These are phyloP conservation scores for Sporothrix globosa DNA, from an alignment of 2,329 filamentous ascomycete species.

Conservation along the genomic window DNA sequence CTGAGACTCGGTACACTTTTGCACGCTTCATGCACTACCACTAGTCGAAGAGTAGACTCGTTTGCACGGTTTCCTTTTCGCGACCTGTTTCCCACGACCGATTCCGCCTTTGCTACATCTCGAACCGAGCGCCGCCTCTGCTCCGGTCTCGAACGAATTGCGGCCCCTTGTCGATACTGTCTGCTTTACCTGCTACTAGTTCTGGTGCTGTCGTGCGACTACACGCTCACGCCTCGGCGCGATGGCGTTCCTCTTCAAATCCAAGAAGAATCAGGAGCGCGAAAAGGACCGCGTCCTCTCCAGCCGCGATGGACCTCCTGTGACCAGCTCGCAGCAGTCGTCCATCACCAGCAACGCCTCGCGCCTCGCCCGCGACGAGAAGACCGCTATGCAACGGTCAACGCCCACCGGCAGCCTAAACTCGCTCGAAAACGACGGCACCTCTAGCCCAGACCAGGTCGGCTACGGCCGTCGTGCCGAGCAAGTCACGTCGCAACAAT, in stretches of 20 bases:
- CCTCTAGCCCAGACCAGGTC: conserved; percentile 67
- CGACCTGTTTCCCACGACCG: background rate
- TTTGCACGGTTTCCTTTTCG: no score
- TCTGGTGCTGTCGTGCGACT: conserved; percentile 28
- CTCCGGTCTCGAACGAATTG: background rate
- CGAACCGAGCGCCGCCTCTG: background rate
- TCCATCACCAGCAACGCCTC: conserved; percentile 51
- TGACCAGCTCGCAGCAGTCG: conserved; percentile 52
- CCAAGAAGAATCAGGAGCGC: conserved; percentile 71
- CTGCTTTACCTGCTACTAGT: background rate
- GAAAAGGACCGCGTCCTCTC: conserved; percentile 63
- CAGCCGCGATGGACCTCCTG: conserved; percentile 56
- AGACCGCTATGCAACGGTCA: conserved; percentile 59
- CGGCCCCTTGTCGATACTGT: background rate
- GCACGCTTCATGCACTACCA: background rate
- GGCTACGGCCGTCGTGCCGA: conserved; percentile 59
- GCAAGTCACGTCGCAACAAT: conserved; percentile 56
- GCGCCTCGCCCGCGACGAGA: conserved; percentile 59
- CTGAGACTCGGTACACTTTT: background rate
- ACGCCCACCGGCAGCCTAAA: conserved; percentile 79
- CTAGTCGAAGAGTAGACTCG: background rate
- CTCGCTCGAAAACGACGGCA: conserved; percentile 65
- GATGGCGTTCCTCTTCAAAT: conserved; percentile 84
- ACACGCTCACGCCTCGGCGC: conserved; percentile 40
- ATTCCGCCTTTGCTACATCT: background rate